Evolutionary conservation across 352 stramenopile genomes (phyloP).

Genomic region (Peronospora tabacina): DNA sequence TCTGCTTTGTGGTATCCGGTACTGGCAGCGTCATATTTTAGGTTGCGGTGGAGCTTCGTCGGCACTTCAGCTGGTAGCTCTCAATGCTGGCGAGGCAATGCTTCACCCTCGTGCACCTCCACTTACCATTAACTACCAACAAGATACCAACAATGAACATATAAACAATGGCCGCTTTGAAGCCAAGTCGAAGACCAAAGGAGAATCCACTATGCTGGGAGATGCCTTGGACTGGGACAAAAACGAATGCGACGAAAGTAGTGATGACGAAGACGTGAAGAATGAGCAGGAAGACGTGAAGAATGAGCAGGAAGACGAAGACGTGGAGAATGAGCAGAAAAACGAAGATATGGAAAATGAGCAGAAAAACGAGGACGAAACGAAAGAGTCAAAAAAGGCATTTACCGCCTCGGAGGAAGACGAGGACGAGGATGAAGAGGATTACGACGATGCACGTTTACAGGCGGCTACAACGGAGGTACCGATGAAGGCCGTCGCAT

Average conservation of each 20-base stretch:
- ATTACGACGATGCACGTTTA: slow-evolving; percentile 36
- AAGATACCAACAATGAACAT: slow-evolving; percentile 21
- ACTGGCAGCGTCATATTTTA: slow-evolving; percentile 36
- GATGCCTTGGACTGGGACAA: slow-evolving; percentile 34
- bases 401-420: slow-evolving; percentile 18
- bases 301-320: slow-evolving; percentile 4
- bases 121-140: slow-evolving; percentile 48
- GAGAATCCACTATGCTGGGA: slow-evolving; percentile 12
- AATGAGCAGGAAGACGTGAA: slow-evolving; percentile 11
- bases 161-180: slow-evolving; percentile 6
- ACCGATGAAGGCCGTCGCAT: slow-evolving; percentile 14
- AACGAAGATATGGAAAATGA: too few species aligned
- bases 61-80: slow-evolving; percentile 40
- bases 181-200: neutral
- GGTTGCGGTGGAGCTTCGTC: slow-evolving; percentile 22
- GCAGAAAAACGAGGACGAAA: neutral
- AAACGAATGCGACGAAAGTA: slow-evolving; percentile 26
- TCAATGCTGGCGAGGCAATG: slow-evolving; percentile 58
- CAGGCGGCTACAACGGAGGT: slow-evolving; percentile 3
- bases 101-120: slow-evolving; percentile 65
- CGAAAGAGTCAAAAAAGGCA: slow-evolving; percentile 5
- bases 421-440: slow-evolving; percentile 27
- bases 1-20: slow-evolving; percentile 46
- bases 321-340: slow-evolving; percentile 17
- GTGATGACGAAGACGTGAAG: slow-evolving; percentile 23